These are phyloP conservation scores for Termitomyces sp. DNA, from an alignment of 768 basidiomycete genomes.

Conservation along the genomic window DNA sequence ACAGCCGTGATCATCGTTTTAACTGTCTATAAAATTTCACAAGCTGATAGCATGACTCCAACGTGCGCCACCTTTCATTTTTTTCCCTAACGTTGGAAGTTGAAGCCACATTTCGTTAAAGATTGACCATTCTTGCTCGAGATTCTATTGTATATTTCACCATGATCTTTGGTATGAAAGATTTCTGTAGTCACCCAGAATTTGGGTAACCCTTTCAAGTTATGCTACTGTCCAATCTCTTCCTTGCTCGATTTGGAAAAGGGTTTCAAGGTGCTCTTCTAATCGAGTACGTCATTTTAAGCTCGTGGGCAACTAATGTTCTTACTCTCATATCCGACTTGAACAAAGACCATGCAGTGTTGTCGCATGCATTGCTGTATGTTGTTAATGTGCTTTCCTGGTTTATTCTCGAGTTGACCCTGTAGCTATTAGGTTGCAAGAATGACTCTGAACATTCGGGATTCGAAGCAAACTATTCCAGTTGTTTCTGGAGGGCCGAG, in stretches of 20 bases:
- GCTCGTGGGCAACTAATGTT: no score
- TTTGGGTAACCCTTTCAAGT: neutral
- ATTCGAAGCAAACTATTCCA: neutral
- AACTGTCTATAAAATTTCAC: neutral
- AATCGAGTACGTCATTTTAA: neutral
- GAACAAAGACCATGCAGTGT: neutral
- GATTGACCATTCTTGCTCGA: neutral
- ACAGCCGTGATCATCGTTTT: neutral
- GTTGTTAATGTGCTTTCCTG: neutral
- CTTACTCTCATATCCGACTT: neutral
- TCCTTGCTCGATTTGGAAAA: constrained; percentile 1
- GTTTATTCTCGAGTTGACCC: neutral
- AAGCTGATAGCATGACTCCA: neutral
- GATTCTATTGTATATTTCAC: constrained; percentile 6
- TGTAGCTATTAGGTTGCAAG: neutral
- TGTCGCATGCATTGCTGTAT: constrained; percentile 1
- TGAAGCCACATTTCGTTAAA: neutral
- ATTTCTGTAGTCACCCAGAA: no score
- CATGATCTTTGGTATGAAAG: neutral
- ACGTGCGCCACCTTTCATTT: neutral
- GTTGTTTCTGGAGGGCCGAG: neutral
- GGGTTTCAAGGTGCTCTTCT: constrained; percentile 3
- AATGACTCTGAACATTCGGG: neutral
- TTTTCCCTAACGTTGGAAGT: no score
- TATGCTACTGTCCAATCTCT: constrained; percentile 1